A percentile compares a stretch with the other conserved stretches of the same genome.
phyloP scores from a whole-genome alignment of 2,329 filamentous ascomycete species.

The Aspergillus luchuensis region DNA sequence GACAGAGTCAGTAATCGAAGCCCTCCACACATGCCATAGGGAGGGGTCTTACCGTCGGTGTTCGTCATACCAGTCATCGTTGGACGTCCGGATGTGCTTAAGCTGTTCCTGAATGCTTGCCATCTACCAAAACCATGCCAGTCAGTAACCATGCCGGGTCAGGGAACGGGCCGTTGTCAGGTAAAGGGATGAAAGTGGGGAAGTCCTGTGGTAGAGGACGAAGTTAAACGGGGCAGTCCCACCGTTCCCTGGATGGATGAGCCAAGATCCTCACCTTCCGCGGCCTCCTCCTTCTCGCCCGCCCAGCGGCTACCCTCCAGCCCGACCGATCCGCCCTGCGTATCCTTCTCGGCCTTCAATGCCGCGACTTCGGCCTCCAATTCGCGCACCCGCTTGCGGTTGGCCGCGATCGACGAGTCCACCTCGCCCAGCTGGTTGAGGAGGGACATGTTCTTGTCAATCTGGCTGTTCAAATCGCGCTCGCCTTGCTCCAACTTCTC shows the following conservation, averaged over 20 bases:
- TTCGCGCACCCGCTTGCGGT: conserved; percentile 41
- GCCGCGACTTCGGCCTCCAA: conserved; percentile 42
- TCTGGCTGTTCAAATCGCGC: conserved; percentile 42
- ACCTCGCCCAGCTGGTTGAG: conserved; percentile 43
- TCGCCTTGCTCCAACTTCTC: conserved; percentile 38
- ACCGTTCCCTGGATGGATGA: conserved; percentile 52
- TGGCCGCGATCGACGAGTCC: conserved; percentile 38
- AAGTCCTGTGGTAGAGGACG: conserved; percentile 14
- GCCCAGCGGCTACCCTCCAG: conserved; percentile 48
- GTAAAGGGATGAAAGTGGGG: conserved; percentile 35
- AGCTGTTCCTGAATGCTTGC: conserved; percentile 52
- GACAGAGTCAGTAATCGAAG: neutral
- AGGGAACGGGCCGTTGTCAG: conserved; percentile 29
- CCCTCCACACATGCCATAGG: neutral
- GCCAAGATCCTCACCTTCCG: conserved; percentile 51
- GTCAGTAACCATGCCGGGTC: conserved; percentile 17
- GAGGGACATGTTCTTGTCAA: conserved; percentile 45
- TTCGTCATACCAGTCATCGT: conserved; percentile 49
- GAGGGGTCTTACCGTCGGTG: conserved; percentile 41
- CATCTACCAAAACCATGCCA: conserved; percentile 39
- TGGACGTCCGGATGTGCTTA: conserved; percentile 48
- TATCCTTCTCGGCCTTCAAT: conserved; percentile 36
- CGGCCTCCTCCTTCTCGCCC: conserved; percentile 35
- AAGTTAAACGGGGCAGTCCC: conserved; percentile 44
- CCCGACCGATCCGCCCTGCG: conserved; percentile 34